phyloP scores from a whole-genome alignment of 176 grass and related monocot genomes.

The Phoenix dactylifera region DNA sequence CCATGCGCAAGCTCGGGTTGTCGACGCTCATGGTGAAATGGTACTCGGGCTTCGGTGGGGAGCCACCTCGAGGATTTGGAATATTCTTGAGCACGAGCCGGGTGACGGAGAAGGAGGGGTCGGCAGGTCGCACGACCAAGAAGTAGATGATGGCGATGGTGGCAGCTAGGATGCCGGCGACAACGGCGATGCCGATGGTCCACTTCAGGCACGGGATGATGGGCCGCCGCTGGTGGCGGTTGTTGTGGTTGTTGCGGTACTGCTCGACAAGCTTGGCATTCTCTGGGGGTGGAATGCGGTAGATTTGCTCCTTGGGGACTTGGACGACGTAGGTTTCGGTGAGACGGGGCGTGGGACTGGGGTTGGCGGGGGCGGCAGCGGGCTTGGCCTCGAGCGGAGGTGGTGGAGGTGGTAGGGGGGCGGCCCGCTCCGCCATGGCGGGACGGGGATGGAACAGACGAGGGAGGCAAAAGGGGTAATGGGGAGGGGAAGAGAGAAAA shows the following conservation, averaged over 20 bases:
- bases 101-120: conserved; percentile 52
- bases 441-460: not conserved
- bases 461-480: not conserved
- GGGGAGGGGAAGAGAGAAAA: not conserved
- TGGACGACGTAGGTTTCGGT: conserved; percentile 63
- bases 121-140: conserved; percentile 28
- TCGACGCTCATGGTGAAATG: conserved; percentile 37
- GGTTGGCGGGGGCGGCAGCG: not conserved
- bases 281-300: conserved; percentile 77
- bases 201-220: conserved; percentile 18
- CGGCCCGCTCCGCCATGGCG: conserved; percentile 68
- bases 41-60: conserved; percentile 21
- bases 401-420: conserved; percentile 2
- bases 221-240: not conserved
- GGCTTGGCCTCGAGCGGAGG: not conserved
- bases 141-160: conserved; percentile 13
- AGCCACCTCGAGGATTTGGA: not conserved
- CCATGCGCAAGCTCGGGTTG: conserved; percentile 56
- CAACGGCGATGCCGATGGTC: conserved; percentile 17
- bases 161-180: conserved; percentile 3
- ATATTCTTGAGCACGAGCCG: conserved; percentile 25
- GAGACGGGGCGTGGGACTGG: not conserved
- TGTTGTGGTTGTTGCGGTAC: conserved; percentile 26
- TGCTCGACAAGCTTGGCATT: conserved; percentile 65
- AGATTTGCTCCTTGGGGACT: conserved; percentile 86